Evolutionary conservation across 331 rosid species (phyloP).

Genomic region (Acacia concinna): DNA sequence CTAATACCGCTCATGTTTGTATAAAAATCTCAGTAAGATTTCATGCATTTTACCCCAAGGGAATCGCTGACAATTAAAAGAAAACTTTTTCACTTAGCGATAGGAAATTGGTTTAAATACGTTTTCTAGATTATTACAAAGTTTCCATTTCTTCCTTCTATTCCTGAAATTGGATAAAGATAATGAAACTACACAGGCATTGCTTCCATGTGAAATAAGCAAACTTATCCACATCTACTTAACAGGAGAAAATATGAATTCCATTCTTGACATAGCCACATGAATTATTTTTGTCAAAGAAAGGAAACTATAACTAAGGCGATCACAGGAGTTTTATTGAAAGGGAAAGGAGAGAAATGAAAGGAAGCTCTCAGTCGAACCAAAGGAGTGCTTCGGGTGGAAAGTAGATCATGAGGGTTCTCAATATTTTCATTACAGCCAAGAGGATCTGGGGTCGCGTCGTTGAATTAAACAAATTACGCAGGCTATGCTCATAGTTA

Average conservation of each 20-base stretch:
- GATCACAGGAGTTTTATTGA: neutral
- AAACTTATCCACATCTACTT: too few relatives aligned
- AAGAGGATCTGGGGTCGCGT: neutral
- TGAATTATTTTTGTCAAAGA: too few relatives aligned
- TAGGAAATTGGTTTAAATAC: neutral
- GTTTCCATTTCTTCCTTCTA: neutral
- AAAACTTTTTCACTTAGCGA: neutral
- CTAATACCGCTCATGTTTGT: neutral
- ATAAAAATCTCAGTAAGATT: neutral
- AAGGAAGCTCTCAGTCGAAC: neutral
- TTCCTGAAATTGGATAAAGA: neutral
- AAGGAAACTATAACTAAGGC: too few relatives aligned
- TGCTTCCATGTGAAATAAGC: too few relatives aligned
- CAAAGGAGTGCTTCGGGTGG: neutral
- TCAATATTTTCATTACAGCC: neutral
- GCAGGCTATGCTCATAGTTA: neutral
- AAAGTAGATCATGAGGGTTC: neutral
- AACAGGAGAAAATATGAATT: too few relatives aligned
- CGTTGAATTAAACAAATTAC: neutral
- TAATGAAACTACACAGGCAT: neutral
- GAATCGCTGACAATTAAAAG: neutral
- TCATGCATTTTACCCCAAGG: neutral
- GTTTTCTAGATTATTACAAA: neutral
- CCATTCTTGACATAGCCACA: too few relatives aligned
- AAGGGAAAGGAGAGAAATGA: neutral